phyloP scores from a whole-genome alignment of 1,284 basidiomycete genomes.

The Mycena sp. region DNA sequence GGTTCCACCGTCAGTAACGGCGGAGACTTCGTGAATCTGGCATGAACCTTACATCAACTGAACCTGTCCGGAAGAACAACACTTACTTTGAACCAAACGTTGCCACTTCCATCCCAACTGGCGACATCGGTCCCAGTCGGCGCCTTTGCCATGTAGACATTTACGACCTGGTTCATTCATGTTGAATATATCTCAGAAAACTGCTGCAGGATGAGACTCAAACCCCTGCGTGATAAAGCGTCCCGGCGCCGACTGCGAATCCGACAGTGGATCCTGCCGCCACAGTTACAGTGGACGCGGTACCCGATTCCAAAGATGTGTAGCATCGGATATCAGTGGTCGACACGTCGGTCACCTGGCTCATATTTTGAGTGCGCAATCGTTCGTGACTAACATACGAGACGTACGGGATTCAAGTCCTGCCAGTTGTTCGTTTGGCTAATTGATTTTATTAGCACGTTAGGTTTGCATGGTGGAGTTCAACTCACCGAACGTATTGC shows the following conservation, averaged over 20 bases:
- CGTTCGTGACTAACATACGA: neutral
- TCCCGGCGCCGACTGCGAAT: conserved; percentile 34
- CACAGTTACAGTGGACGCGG: conserved; percentile 35
- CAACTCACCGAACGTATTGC: conserved; percentile 23
- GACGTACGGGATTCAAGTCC: too few relatives aligned
- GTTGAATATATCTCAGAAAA: conserved; percentile 1
- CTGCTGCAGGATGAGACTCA: neutral
- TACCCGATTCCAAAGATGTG: conserved; percentile 3
- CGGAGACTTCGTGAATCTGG: conserved; percentile 50
- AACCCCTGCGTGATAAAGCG: conserved; percentile 43
- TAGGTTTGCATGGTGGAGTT: neutral
- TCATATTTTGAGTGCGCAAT: neutral
- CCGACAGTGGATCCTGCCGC: conserved; percentile 42
- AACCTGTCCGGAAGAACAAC: neutral
- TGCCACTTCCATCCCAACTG: conserved; percentile 37
- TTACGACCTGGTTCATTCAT: conserved; percentile 42
- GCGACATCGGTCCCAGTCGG: conserved; percentile 32
- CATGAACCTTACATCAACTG: neutral
- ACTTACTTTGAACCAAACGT: conserved; percentile 41
- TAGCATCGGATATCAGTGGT: conserved; percentile 26
- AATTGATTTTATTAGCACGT: neutral
- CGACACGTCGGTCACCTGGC: conserved; percentile 19
- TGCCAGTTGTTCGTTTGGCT: conserved; percentile 30
- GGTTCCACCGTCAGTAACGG: conserved; percentile 51
- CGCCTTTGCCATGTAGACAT: conserved; percentile 41